Percentiles rank a stretch among this genome's conserved stretches.
phyloP scores from a whole-genome alignment of 2,329 filamentous ascomycete genomes.

The Lachnellula occidentalis region DNA sequence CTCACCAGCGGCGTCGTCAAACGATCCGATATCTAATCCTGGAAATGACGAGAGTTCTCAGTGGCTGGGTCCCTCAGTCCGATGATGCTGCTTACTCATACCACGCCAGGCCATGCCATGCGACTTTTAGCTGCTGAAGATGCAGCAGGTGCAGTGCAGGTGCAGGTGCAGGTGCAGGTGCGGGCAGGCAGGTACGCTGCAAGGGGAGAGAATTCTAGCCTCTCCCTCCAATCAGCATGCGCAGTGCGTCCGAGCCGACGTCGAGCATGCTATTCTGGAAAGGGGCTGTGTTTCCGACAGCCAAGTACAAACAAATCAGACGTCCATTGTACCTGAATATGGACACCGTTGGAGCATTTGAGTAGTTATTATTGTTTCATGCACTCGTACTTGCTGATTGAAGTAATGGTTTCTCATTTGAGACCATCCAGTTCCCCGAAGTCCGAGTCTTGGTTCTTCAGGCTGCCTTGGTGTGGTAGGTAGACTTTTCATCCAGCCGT shows the following conservation, averaged over 20 bases:
- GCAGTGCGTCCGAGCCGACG: not conserved
- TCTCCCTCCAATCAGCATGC: not conserved
- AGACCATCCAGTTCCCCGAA: not conserved
- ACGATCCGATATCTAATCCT: not conserved
- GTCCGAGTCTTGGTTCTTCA: not conserved
- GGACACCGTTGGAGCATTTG: too few relatives aligned
- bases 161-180: too few relatives aligned
- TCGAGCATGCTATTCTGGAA: conserved; percentile 4
- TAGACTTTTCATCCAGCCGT: not conserved
- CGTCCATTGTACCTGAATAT: too few relatives aligned
- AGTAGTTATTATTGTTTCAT: too few relatives aligned
- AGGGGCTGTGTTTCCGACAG: conserved; percentile 5
- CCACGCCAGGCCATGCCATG: not conserved
- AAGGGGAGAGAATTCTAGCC: too few relatives aligned
- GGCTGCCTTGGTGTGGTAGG: not conserved
- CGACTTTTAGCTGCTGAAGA: not conserved
- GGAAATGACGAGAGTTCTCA: not conserved
- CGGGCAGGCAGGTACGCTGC: too few relatives aligned
- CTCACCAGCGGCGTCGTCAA: too few relatives aligned
- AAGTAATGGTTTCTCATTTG: not conserved
- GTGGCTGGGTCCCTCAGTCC: not conserved
- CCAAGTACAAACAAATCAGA: not conserved
- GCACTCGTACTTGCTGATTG: not conserved
- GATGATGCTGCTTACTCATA: not conserved
- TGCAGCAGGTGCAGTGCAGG: not conserved